These are phyloP conservation scores for Dryadomyces quercivorus DNA, from an alignment of 2,329 filamentous ascomycete species.

Conservation along the genomic window DNA sequence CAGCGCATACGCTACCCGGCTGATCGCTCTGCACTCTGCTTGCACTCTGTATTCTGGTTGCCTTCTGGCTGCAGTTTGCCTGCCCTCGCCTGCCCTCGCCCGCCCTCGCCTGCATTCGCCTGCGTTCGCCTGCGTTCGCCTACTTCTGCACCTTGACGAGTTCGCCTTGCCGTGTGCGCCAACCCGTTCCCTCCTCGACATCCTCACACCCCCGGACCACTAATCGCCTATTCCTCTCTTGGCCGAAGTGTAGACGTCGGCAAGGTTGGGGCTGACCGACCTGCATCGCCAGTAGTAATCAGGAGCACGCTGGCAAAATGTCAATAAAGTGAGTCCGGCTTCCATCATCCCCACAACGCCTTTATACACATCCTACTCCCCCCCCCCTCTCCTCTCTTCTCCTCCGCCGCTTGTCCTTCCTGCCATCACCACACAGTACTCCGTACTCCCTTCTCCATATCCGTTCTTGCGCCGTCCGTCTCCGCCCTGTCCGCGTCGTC, in stretches of 20 bases:
- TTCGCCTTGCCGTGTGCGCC: slow-evolving; percentile 4
- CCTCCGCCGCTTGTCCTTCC: not conserved
- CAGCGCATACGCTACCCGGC: not conserved
- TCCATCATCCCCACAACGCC: slow-evolving; percentile 1
- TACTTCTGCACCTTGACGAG: not conserved
- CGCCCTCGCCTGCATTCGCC: no score
- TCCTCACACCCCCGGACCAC: not conserved
- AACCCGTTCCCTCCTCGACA: not conserved
- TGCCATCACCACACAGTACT: not conserved
- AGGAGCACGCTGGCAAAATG: slow-evolving; percentile 1
- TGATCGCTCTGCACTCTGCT: slow-evolving; percentile 1
- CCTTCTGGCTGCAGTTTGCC: no score
- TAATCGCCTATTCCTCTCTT: slow-evolving; percentile 1
- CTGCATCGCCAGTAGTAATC: not conserved
- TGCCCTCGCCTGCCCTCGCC: no score
- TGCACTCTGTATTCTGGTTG: no score
- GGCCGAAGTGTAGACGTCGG: not conserved
- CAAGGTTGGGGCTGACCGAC: not conserved
- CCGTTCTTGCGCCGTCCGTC: no score
- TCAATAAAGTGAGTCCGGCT: slow-evolving; percentile 5
- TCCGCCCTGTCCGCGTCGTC: no score
- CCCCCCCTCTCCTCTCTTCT: not conserved
- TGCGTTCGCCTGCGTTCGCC: no score
- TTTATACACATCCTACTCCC: not conserved
- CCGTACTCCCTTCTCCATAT: not conserved